Conservation (phyloP, 129 eudicot species). For the Artemisia tridentata region DNA sequence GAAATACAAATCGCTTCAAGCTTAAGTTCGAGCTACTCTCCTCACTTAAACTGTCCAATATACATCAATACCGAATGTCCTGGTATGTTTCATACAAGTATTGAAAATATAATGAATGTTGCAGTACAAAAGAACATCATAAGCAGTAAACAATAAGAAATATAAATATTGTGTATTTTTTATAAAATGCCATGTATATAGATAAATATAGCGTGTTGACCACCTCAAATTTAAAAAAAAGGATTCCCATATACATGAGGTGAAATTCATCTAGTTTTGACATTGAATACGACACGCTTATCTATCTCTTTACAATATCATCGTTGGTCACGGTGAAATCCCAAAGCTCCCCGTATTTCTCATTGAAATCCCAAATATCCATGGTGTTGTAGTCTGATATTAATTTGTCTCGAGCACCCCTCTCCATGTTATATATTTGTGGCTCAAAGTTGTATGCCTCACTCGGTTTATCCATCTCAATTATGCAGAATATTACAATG, state of each 20-base stretch:
- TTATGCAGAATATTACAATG: constrained; percentile 65
- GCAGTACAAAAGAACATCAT: too few species aligned
- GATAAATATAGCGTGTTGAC: constrained; percentile 5
- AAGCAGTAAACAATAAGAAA: background rate
- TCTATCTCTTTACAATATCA: constrained; percentile 62
- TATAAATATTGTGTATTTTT: background rate
- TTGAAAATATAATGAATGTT: too few species aligned
- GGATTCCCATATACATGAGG: constrained; percentile 22
- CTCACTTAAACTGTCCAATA: too few species aligned
- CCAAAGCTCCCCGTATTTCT: constrained; percentile 96
- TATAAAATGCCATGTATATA: background rate
- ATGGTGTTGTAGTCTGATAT: constrained; percentile 90
- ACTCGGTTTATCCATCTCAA: constrained; percentile 94
- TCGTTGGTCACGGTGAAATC: constrained; percentile 79
- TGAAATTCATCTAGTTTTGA: constrained; percentile 6
- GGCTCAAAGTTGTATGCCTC: constrained; percentile 93
- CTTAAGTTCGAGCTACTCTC: too few species aligned
- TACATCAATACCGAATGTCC: too few species aligned
- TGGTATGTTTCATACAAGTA: too few species aligned
- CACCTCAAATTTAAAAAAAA: constrained; percentile 5
- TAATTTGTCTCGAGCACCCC: constrained; percentile 86
- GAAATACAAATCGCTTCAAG: too few species aligned
- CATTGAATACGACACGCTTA: background rate
- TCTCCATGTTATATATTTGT: constrained; percentile 84
- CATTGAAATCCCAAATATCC: constrained; percentile 92